A percentile compares a stretch with the other conserved stretches of the same genome.
These are phyloP conservation scores for Venturia carpophila DNA, from an alignment of 2,329 filamentous ascomycete genomes.

Conservation along the genomic window DNA sequence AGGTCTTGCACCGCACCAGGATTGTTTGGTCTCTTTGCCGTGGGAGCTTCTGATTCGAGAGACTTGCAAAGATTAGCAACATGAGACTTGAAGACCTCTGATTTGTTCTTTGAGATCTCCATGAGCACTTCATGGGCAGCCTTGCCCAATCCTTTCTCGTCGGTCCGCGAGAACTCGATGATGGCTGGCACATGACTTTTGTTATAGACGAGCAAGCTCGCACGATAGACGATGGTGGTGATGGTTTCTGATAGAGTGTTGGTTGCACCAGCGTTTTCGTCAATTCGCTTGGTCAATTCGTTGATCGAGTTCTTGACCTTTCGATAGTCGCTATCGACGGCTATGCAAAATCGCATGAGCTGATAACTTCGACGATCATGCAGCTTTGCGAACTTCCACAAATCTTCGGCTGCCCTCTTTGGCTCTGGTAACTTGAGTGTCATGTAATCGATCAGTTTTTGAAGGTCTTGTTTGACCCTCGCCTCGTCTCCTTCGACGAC, in stretches of 20 bases:
- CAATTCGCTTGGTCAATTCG: constrained; percentile 76
- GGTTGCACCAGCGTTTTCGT: constrained; percentile 54
- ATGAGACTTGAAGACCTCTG: constrained; percentile 85
- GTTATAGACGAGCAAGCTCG: constrained; percentile 82
- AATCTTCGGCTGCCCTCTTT: constrained; percentile 61
- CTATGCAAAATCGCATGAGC: constrained; percentile 77
- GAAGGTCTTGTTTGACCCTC: constrained; percentile 61
- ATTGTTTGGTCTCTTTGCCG: constrained; percentile 59
- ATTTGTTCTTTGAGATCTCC: constrained; percentile 83
- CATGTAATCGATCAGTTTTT: constrained; percentile 64
- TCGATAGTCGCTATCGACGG: constrained; percentile 81
- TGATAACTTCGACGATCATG: constrained; percentile 88
- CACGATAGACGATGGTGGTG: constrained; percentile 73
- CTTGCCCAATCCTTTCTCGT: constrained; percentile 67
- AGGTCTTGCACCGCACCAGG: constrained; percentile 75
- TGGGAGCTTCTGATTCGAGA: constrained; percentile 72
- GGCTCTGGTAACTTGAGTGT: constrained; percentile 70
- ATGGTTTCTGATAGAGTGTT: constrained; percentile 67
- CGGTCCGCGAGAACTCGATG: constrained; percentile 76
- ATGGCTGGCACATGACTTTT: constrained; percentile 87
- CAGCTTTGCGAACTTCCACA: constrained; percentile 83
- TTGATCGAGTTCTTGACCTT: constrained; percentile 85
- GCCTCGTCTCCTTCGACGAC: constrained; percentile 64
- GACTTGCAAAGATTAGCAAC: constrained; percentile 86
- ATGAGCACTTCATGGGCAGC: constrained; percentile 84